Base-by-base conservation (phyloP, 2,329 filamentous ascomycete species). In the Teratosphaeria gauchensis region DNA sequence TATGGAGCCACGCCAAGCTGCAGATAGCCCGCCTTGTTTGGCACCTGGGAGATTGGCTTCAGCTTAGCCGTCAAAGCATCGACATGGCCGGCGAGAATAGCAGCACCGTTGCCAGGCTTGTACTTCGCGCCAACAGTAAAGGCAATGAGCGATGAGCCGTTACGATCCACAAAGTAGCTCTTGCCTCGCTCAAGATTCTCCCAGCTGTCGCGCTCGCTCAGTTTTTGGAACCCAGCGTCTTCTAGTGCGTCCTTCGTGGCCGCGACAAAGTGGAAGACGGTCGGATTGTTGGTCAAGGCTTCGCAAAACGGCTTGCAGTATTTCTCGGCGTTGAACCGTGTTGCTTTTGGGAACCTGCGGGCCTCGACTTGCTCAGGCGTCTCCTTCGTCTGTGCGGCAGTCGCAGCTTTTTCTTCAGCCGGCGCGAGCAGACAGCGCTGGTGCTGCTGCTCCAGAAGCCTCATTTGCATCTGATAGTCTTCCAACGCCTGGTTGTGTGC, bases 1-100 rank as follows among this genome's bases (percentile, higher is more conserved):
- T 97, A 99, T 0, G 89, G 94, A 2, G 94, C 92, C 56, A 97
- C 90, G 28, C 90, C 92, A 6, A 97, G 82, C 77, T 97, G 90
- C 31, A 90, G 74, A 70, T 90, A 99, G 57, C 94, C 92, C 33
- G 89, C 87, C 71, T 88, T 90, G 66, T 80, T 89, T n/a, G 87
- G 84, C 68, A 96, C 85, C 69, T 84, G 89, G 69, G 90, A 90
- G 31, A 96, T 83, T 9, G 94, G 92, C 84, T 97, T 97, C 66
- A 97, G 78, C 74, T 86, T 89, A 19, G 92, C 89, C 16, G 92
- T 95, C 56, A 97, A 77, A 53, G 92, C 92, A 74, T 97, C 94
- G 62, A 97, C 88, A 74, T 97, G 94, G 7, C 92, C 92, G 2
- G 89, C 94, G 53, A 97, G 81, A 74, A 96, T 92, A 58, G 87